Evolutionary conservation across 306 rosid genomes (phyloP), one percentile per base, ranked within the genome.

Genomic region (Cucurbita moschata): DNA sequence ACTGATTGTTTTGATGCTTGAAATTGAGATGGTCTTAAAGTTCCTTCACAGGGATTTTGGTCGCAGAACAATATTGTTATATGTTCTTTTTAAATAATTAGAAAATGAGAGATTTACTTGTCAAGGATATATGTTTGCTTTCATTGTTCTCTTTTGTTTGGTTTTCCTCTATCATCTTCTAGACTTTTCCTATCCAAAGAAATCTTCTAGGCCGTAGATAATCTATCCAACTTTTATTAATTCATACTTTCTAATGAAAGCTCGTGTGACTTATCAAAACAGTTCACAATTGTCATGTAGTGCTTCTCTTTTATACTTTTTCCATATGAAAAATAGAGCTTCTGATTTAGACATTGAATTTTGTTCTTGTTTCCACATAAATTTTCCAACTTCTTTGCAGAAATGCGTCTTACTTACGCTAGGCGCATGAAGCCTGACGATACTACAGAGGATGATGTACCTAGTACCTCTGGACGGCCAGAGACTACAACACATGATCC

Each of bases 401-500:
- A 94, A 82, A 86, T 94, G 91, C 87, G 82, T 52, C 99, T 94
- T 81, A 85, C 99, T 11, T 77, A 81, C 79, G 97, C 95, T 54
- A 91, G 92, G 84, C 80, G 84, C 82, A 85, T 88, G 2, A 94
- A 88, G 85, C 83, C 81, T 16, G 99, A 94, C 35, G 96, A 91
- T 72, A 77, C 86, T 79, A 81, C 86, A 71, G 99, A 94, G 70
- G 99, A 91, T 81, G 99, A 94, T 58, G 75, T 86, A 76, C 99
- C 99, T 21, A 91, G 97, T 85, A 94, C 99, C 51, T 94, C 96
- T 0, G 99, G 99, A 80, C 81, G 99, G 86, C 97, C 72, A 2
- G 99, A 94, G 57, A 77, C 76, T 21, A 77, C 88, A 19, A 83
- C 80, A 53, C 80, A 82, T 18, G 90, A 89, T 35, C 71, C 81